Evolutionary conservation across 2,329 filamentous ascomycete species (phyloP).

Genomic region (Ascosphaera apis): DNA sequence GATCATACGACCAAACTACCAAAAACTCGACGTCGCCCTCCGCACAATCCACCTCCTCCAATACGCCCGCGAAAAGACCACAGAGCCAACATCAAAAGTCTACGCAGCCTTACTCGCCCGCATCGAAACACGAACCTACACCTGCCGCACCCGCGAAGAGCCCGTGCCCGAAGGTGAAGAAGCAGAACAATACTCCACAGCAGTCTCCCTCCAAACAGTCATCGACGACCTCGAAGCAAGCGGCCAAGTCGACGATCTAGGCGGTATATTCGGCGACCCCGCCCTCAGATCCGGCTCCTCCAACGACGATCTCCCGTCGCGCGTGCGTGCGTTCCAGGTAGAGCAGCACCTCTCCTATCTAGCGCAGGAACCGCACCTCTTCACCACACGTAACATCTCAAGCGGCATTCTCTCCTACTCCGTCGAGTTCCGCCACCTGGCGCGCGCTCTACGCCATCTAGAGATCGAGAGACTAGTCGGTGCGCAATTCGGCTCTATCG

Average conservation of each 20-base stretch:
- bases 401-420: conserved; percentile 51
- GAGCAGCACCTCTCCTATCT: conserved; percentile 26
- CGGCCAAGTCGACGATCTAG: too few species aligned
- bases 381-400: conserved; percentile 14
- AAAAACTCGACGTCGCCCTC: conserved; percentile 61
- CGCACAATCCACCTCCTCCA: conserved; percentile 55
- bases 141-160: conserved; percentile 32
- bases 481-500: conserved; percentile 50
- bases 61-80: conserved; percentile 47
- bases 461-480: conserved; percentile 68
- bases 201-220: conserved; percentile 15
- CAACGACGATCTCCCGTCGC: conserved; percentile 23
- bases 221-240: conserved; percentile 16
- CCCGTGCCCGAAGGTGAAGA: conserved; percentile 20
- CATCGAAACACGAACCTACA: conserved; percentile 43
- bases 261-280: conserved; percentile 13
- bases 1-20: conserved; percentile 59
- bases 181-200: conserved; percentile 15
- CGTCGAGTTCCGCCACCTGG: conserved; percentile 55
- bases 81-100: conserved; percentile 50
- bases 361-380: conserved; percentile 18
- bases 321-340: conserved; percentile 14
- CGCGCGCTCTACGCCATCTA: conserved; percentile 45
- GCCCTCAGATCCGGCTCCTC: conserved; percentile 17
- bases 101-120: conserved; percentile 51